These are phyloP conservation scores for Candida smagusa DNA, from an alignment of 1,139 yeast species.

Conservation along the genomic window DNA sequence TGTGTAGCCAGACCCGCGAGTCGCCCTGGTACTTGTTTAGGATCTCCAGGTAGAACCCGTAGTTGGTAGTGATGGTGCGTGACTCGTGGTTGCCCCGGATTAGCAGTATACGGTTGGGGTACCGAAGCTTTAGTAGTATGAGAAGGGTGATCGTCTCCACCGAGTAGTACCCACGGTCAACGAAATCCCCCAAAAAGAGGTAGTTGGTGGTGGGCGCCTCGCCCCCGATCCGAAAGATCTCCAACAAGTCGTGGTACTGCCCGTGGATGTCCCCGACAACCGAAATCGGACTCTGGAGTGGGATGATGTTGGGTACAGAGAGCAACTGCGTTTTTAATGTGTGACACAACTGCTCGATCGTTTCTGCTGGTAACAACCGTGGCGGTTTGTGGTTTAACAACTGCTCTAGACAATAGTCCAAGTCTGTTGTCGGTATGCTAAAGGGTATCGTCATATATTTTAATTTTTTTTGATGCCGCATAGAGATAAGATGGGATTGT, in stretches of 20 bases:
- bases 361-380: slow-evolving; percentile 38
- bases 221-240: slow-evolving; percentile 91
- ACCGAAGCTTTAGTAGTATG: slow-evolving; percentile 79
- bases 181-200: slow-evolving; percentile 89
- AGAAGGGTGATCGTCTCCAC: slow-evolving; percentile 87
- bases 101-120: slow-evolving; percentile 76
- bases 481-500: no score
- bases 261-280: slow-evolving; percentile 99
- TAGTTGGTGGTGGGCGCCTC: slow-evolving; percentile 91
- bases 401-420: slow-evolving; percentile 46
- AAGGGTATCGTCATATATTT: slow-evolving; percentile 33
- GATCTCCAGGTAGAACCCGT: slow-evolving; percentile 95
- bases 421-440: slow-evolving; percentile 34
- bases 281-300: slow-evolving; percentile 81
- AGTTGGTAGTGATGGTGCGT: slow-evolving; percentile 91
- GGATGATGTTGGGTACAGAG: slow-evolving; percentile 67
- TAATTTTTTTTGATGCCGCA: background rate
- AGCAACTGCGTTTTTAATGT: slow-evolving; percentile 39
- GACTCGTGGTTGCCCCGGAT: slow-evolving; percentile 96
- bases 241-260: slow-evolving; percentile 89
- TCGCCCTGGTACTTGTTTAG: slow-evolving; percentile 78
- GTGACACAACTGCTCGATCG: slow-evolving; percentile 42
- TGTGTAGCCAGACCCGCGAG: slow-evolving; percentile 79
- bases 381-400: slow-evolving; percentile 45
- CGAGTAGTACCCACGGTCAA: slow-evolving; percentile 82